These are phyloP conservation scores for Suillus hirtellus DNA, from an alignment of 768 basidiomycete genomes.

Conservation along the genomic window DNA sequence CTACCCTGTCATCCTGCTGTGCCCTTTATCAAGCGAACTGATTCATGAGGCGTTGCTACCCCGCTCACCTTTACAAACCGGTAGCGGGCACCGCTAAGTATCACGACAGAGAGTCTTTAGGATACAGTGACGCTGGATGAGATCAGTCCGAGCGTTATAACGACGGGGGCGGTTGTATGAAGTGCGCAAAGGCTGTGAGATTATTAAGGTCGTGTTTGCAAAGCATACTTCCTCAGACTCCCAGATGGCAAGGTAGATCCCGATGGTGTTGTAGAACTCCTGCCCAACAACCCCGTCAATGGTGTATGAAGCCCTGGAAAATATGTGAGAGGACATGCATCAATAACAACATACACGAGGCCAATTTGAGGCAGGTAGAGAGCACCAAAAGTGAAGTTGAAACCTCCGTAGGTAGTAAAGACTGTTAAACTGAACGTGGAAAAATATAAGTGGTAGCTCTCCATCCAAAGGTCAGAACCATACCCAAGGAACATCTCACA, in stretches of 20 bases:
- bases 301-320: slow-evolving; percentile 24
- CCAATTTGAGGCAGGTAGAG: slow-evolving; percentile 28
- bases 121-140: too few relatives aligned
- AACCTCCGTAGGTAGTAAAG: slow-evolving; percentile 30
- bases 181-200: slow-evolving; percentile 25
- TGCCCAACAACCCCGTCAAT: slow-evolving; percentile 24
- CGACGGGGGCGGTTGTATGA: slow-evolving; percentile 26
- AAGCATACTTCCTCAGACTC: slow-evolving; percentile 7
- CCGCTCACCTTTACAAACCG: too few relatives aligned
- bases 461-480: too few relatives aligned
- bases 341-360: slow-evolving; percentile 22
- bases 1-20: too few relatives aligned
- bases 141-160: slow-evolving; percentile 20
- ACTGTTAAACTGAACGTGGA: slow-evolving; percentile 25
- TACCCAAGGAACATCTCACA: too few relatives aligned
- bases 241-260: slow-evolving; percentile 31
- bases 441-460: slow-evolving; percentile 16
- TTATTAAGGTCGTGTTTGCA: neutral
- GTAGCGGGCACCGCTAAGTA: too few relatives aligned
- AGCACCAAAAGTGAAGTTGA: slow-evolving; percentile 31
- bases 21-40: too few relatives aligned
- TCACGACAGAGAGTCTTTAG: too few relatives aligned
- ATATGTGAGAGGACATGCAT: neutral
- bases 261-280: slow-evolving; percentile 28
- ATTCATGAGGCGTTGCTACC: too few relatives aligned